These are phyloP conservation scores for Tylopilus subfusipes DNA, from an alignment of 768 basidiomycete species.

Conservation along the genomic window DNA sequence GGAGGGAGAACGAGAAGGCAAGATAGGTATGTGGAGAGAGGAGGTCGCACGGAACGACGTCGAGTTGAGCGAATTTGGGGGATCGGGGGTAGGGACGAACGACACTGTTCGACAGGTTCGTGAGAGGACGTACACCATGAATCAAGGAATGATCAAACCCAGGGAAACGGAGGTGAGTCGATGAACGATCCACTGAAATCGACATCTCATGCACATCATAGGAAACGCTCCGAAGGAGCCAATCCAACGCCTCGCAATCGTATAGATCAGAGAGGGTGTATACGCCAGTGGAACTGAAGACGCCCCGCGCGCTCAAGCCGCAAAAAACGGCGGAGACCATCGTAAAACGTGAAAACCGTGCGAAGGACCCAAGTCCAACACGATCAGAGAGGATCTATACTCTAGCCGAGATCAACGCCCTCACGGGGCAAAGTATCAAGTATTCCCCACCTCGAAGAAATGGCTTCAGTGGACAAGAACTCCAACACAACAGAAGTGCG, in stretches of 20 bases:
- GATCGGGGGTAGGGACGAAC: constrained; percentile 9
- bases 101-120: constrained; percentile 11
- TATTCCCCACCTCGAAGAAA: constrained; percentile 22
- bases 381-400: constrained; percentile 35
- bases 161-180: constrained; percentile 23
- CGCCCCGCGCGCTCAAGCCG: constrained; percentile 12
- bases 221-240: constrained; percentile 19
- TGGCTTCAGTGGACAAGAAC: constrained; percentile 8
- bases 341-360: constrained; percentile 18
- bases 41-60: constrained; percentile 42
- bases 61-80: constrained; percentile 23
- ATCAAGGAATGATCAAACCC: constrained; percentile 14
- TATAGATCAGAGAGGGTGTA: constrained; percentile 25
- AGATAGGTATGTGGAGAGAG: constrained; percentile 56
- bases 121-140: constrained; percentile 10
- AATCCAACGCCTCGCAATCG: constrained; percentile 21
- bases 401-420: constrained; percentile 32
- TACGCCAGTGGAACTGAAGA: constrained; percentile 20
- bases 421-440: constrained; percentile 26
- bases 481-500: constrained; percentile 11
- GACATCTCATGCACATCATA: constrained; percentile 5
- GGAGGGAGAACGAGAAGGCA: constrained; percentile 24
- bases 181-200: not conserved
- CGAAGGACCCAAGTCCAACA: constrained; percentile 25
- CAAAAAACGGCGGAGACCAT: constrained; percentile 11